These are phyloP conservation scores for Insectozyma bohioensis DNA, from an alignment of 1,139 yeast genomes.

Conservation along the genomic window DNA sequence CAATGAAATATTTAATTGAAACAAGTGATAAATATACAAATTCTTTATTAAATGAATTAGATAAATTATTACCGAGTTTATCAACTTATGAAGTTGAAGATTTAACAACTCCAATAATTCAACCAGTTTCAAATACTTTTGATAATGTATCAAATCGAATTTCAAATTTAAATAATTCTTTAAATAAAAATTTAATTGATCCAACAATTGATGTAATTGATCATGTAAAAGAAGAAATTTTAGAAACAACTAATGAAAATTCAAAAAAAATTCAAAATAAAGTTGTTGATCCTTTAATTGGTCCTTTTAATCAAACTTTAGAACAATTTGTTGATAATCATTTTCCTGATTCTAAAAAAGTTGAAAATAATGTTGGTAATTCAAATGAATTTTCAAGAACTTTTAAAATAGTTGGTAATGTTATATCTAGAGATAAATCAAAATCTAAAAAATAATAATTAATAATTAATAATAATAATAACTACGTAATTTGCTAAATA, in stretches of 20 bases:
- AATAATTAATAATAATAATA: too few relatives aligned
- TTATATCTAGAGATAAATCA: conserved; percentile 22
- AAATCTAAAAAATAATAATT: too few relatives aligned
- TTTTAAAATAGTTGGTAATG: conserved; percentile 40
- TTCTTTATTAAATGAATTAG: conserved; percentile 33
- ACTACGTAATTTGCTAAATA: background rate
- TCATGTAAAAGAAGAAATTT: conserved; percentile 23
- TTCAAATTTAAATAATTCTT: conserved; percentile 21
- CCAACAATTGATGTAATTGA: conserved; percentile 49
- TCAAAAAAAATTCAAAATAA: conserved; percentile 64
- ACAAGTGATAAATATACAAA: conserved; percentile 33
- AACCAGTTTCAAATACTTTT: conserved; percentile 39
- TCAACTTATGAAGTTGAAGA: conserved; percentile 40
- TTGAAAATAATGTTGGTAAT: conserved; percentile 38
- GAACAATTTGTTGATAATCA: conserved; percentile 37
- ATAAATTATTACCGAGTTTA: conserved; percentile 32
- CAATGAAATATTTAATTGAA: conserved; percentile 25
- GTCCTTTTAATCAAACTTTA: conserved; percentile 57
- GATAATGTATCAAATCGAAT: conserved; percentile 28
- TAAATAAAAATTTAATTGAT: conserved; percentile 26
- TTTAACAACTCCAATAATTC: conserved; percentile 41
- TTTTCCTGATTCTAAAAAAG: conserved; percentile 46
- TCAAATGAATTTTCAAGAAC: conserved; percentile 52
- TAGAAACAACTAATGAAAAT: conserved; percentile 45
- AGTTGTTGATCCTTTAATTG: conserved; percentile 56